phyloP scores from a whole-genome alignment of 2,329 filamentous ascomycete genomes.

The Lomentospora prolificans region DNA sequence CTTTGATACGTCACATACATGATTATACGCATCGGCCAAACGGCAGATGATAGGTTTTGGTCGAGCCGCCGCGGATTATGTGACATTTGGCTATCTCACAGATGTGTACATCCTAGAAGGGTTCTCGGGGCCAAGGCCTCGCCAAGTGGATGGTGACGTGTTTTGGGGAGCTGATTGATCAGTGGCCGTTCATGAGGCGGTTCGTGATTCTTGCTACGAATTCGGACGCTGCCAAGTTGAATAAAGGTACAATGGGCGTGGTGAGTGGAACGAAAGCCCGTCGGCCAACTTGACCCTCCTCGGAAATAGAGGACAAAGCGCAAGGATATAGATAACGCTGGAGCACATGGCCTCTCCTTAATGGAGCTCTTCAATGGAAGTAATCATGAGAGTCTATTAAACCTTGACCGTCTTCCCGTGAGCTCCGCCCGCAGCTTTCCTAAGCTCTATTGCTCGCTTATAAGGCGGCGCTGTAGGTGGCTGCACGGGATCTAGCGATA shows the following conservation, averaged over 20 bases:
- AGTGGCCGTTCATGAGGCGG: conserved; percentile 50
- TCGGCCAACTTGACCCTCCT: conserved; percentile 29
- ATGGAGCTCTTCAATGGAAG: too few species aligned
- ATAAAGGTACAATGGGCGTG: conserved; percentile 36
- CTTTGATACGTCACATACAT: not conserved
- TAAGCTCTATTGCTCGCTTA: conserved; percentile 71
- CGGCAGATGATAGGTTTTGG: conserved; percentile 29
- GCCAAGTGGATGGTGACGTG: conserved; percentile 56
- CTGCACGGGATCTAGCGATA: conserved; percentile 85
- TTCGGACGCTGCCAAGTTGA: conserved; percentile 27
- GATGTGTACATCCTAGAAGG: conserved; percentile 56
- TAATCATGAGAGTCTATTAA: conserved; percentile 11
- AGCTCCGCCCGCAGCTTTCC: conserved; percentile 64
- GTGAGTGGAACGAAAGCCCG: conserved; percentile 31
- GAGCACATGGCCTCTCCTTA: too few species aligned
- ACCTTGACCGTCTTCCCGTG: conserved; percentile 55
- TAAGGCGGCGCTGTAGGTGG: conserved; percentile 95
- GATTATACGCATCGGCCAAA: conserved; percentile 12
- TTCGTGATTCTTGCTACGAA: conserved; percentile 41
- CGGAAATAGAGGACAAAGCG: conserved; percentile 28
- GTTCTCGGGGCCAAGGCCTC: conserved; percentile 51
- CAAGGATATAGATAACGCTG: not conserved
- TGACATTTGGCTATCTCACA: conserved; percentile 57
- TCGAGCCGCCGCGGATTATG: conserved; percentile 58
- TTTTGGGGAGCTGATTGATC: conserved; percentile 44